A percentile compares a stretch with the other conserved stretches of the same genome.
Evolutionary conservation across 257 asterid genomes (phyloP).

Genomic region (Phtheirospermum japonicum): DNA sequence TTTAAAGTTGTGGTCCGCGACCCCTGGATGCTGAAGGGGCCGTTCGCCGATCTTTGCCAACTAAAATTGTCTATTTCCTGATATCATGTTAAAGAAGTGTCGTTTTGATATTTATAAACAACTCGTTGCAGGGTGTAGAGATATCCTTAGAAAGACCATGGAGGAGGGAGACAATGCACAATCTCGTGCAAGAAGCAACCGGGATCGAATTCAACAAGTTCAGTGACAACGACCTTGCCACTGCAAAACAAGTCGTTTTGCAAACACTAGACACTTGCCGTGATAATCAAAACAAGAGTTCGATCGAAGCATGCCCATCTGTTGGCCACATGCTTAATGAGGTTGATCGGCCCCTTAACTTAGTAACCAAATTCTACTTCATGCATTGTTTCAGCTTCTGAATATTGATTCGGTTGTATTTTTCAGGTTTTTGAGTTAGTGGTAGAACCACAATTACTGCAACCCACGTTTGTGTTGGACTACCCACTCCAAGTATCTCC

Average conservation of each 20-base stretch:
- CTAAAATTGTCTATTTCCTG: too few relatives aligned
- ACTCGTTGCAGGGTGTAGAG: conserved; percentile 58
- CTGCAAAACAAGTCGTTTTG: conserved; percentile 61
- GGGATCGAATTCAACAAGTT: conserved; percentile 69
- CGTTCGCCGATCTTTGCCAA: too few relatives aligned
- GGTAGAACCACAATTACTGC: conserved; percentile 81
- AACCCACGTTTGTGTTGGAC: conserved; percentile 96
- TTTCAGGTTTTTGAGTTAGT: conserved; percentile 77
- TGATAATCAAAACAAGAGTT: conserved; percentile 40
- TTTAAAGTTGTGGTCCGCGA: too few relatives aligned
- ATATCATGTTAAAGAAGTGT: background rate
- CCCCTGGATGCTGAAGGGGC: too few relatives aligned
- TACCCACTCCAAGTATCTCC: conserved; percentile 97
- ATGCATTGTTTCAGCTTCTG: background rate
- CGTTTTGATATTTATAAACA: background rate
- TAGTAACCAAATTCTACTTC: background rate
- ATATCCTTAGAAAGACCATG: conserved; percentile 92
- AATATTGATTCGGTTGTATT: background rate
- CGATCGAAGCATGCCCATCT: conserved; percentile 73
- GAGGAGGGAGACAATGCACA: conserved; percentile 97
- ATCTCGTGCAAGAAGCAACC: conserved; percentile 86
- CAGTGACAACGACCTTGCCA: conserved; percentile 61
- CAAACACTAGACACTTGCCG: conserved; percentile 37
- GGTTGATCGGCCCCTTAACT: conserved; percentile 40
- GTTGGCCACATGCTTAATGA: conserved; percentile 84